phyloP scores from a whole-genome alignment of 2,329 filamentous ascomycete species.

The Orbilia blumenaviensis region DNA sequence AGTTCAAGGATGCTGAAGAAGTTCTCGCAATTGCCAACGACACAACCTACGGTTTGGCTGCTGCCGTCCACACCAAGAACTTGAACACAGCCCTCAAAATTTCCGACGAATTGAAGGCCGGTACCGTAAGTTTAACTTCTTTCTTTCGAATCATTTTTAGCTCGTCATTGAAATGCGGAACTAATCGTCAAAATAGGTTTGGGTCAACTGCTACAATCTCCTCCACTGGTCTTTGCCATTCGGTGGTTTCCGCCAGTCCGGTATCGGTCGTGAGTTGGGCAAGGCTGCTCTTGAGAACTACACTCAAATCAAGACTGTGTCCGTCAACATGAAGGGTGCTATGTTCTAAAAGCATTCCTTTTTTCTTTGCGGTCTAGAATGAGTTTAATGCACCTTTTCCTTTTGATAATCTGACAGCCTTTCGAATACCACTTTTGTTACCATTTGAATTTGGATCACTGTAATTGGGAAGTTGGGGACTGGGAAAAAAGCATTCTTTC shows the following conservation, averaged over 20 bases:
- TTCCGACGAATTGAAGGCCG: conserved; percentile 75
- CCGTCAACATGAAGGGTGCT: conserved; percentile 61
- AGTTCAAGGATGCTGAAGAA: conserved; percentile 78
- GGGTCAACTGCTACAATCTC: conserved; percentile 77
- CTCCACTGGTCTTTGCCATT: conserved; percentile 70
- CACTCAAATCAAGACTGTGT: conserved; percentile 74
- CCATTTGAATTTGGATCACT: conserved; percentile 8
- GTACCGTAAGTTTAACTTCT: conserved; percentile 67
- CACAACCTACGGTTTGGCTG: conserved; percentile 78
- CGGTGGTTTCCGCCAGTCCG: conserved; percentile 80
- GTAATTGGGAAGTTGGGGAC: neutral
- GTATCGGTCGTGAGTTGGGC: conserved; percentile 79
- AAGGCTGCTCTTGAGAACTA: conserved; percentile 74
- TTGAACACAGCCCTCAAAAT: conserved; percentile 82
- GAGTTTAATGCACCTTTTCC: neutral
- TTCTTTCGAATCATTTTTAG: conserved; percentile 30
- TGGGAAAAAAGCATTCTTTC: conserved; percentile 18
- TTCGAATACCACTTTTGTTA: neutral
- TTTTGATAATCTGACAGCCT: neutral
- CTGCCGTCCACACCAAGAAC: conserved; percentile 79
- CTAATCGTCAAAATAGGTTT: conserved; percentile 64
- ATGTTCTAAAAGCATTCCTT: conserved; percentile 30
- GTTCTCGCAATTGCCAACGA: conserved; percentile 76
- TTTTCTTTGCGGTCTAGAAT: neutral
- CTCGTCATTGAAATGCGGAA: conserved; percentile 38